Percentiles rank a stretch among this genome's conserved stretches.
Conservation (phyloP, 192 early-diverging fungal species). For the Diversispora epigaea region DNA sequence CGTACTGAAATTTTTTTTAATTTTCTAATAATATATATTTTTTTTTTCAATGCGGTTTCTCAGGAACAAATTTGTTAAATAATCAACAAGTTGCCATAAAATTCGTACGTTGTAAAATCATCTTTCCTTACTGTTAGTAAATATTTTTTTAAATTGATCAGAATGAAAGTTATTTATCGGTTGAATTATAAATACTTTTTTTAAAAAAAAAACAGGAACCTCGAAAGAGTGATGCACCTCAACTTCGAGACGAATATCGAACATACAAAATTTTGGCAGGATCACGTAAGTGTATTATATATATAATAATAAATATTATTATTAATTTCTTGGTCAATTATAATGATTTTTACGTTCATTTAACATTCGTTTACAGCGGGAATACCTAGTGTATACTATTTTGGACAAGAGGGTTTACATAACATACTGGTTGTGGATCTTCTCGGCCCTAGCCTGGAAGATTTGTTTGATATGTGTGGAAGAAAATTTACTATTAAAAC, state of each 20-base stretch:
- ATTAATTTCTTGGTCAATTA: background rate
- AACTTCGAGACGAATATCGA: conserved; percentile 92
- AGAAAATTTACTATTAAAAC: conserved; percentile 90
- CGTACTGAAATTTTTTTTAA: conserved; percentile 21
- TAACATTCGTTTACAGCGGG: conserved; percentile 54
- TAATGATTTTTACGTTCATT: conserved; percentile 15
- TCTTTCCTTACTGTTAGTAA: conserved; percentile 7
- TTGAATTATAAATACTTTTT: background rate
- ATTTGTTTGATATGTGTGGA: conserved; percentile 95
- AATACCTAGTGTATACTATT: conserved; percentile 90
- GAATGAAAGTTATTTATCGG: conserved; percentile 14
- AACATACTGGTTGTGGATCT: conserved; percentile 94
- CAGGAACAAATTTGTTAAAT: conserved; percentile 83
- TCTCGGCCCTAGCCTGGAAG: conserved; percentile 90
- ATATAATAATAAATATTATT: background rate
- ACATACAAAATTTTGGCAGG: conserved; percentile 93
- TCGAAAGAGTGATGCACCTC: conserved; percentile 94
- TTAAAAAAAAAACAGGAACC: conserved; percentile 56
- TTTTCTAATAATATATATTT: conserved; percentile 20
- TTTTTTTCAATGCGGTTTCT: conserved; percentile 13
- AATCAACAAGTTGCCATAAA: conserved; percentile 96
- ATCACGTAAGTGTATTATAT: conserved; percentile 39
- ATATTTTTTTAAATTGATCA: conserved; percentile 15
- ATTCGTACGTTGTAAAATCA: conserved; percentile 52
- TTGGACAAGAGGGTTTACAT: conserved; percentile 95